phyloP scores from a whole-genome alignment of 2,329 filamentous ascomycete genomes.

The Aspergillus luchuensis region DNA sequence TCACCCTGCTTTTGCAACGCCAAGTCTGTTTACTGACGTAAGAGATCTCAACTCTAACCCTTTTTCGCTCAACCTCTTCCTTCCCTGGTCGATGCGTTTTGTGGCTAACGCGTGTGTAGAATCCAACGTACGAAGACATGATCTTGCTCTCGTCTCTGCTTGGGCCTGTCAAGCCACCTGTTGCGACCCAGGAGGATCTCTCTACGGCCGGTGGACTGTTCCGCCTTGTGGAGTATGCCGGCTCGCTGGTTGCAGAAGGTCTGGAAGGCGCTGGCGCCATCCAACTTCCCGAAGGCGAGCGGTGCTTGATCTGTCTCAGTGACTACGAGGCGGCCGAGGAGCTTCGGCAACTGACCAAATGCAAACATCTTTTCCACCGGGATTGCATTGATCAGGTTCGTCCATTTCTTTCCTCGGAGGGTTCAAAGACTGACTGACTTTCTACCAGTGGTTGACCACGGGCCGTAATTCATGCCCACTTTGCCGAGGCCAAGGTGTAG shows the following conservation, averaged over 20 bases:
- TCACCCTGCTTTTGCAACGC: slow-evolving; percentile 69
- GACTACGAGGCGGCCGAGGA: slow-evolving; percentile 66
- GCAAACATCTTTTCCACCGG: slow-evolving; percentile 67
- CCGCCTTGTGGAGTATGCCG: slow-evolving; percentile 50
- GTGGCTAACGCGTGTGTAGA: slow-evolving; percentile 36
- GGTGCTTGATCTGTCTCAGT: slow-evolving; percentile 67
- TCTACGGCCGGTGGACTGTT: slow-evolving; percentile 64
- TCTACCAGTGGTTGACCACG: slow-evolving; percentile 65
- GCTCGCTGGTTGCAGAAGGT: slow-evolving; percentile 51
- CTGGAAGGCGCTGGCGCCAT: slow-evolving; percentile 41
- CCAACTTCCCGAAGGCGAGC: slow-evolving; percentile 51
- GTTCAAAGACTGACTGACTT: slow-evolving; percentile 32
- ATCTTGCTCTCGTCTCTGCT: slow-evolving; percentile 67
- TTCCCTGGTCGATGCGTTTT: neutral
- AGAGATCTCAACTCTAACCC: slow-evolving; percentile 21
- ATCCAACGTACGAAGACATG: slow-evolving; percentile 73
- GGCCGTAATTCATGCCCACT: slow-evolving; percentile 44
- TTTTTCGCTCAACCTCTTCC: neutral
- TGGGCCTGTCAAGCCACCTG: slow-evolving; percentile 68
- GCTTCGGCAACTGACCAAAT: slow-evolving; percentile 62
- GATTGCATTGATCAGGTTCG: slow-evolving; percentile 70
- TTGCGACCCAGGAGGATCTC: slow-evolving; percentile 66
- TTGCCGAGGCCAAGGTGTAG: slow-evolving; percentile 45
- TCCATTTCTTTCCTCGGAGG: slow-evolving; percentile 12
- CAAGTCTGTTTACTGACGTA: slow-evolving; percentile 70